A percentile compares a stretch with the other conserved stretches of the same genome.
phyloP scores from a whole-genome alignment of 306 rosid genomes.

The Erythrophleum fordii region DNA sequence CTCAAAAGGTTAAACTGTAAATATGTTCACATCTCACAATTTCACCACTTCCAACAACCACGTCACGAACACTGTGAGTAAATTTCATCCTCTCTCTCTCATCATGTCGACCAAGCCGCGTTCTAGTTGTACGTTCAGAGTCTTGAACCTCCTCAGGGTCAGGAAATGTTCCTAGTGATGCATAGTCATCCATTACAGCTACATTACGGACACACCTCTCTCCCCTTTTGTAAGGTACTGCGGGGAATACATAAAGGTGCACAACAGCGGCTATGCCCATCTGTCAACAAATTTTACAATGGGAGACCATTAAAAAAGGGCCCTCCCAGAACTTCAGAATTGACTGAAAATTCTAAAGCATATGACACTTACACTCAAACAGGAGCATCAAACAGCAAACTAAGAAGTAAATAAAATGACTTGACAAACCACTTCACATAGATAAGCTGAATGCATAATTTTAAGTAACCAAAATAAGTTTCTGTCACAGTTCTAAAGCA shows the following conservation, averaged over 20 bases:
- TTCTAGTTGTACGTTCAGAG: conserved; percentile 72
- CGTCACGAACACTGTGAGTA: conserved; percentile 89
- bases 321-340: conserved; percentile 19
- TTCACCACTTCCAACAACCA: conserved; percentile 95
- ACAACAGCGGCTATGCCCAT: conserved; percentile 97
- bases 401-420: not conserved
- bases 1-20: conserved; percentile 21
- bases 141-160: conserved; percentile 96
- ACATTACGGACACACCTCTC: conserved; percentile 98
- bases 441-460: conserved; percentile 15
- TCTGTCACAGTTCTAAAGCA: conserved; percentile 24
- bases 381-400: conserved; percentile 7
- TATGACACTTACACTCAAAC: conserved; percentile 17
- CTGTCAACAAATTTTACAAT: conserved; percentile 59
- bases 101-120: conserved; percentile 61
- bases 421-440: not conserved
- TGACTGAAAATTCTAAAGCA: conserved; percentile 25
- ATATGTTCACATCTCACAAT: conserved; percentile 64
- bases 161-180: conserved; percentile 82
- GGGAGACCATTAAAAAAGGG: conserved; percentile 27
- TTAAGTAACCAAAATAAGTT: not conserved
- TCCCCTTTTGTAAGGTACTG: conserved; percentile 95
- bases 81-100: conserved; percentile 74
- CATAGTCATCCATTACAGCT: conserved; percentile 89
- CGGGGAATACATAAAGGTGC: conserved; percentile 93